Evolutionary conservation across 1,284 basidiomycete species (phyloP).

Genomic region (Wolfiporia cocos): DNA sequence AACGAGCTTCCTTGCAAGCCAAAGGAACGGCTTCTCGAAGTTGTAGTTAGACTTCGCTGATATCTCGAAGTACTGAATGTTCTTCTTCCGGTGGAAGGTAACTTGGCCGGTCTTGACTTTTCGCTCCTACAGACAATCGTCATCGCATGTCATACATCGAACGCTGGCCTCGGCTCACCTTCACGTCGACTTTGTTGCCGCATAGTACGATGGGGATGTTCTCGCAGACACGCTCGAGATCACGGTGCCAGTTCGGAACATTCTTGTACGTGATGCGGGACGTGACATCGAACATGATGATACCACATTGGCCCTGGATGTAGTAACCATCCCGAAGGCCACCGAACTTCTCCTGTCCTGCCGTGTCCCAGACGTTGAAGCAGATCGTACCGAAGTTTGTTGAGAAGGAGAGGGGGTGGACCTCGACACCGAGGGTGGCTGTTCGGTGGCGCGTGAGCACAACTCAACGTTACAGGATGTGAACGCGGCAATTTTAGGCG

Average conservation of each 20-base stretch:
- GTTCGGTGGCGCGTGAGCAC: slow-evolving; percentile 15
- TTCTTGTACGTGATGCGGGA: slow-evolving; percentile 99
- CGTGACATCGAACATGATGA: slow-evolving; percentile 99
- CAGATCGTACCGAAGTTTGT: slow-evolving; percentile 99
- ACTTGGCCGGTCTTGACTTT: slow-evolving; percentile 99
- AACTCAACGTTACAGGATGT: not conserved
- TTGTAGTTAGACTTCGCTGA: slow-evolving; percentile 99
- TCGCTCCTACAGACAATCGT: slow-evolving; percentile 67
- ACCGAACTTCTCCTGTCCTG: slow-evolving; percentile 99
- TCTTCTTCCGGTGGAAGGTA: slow-evolving; percentile 99
- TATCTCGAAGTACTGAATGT: slow-evolving; percentile 99
- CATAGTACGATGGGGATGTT: slow-evolving; percentile 99
- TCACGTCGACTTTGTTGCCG: slow-evolving; percentile 99
- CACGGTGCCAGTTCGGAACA: slow-evolving; percentile 99
- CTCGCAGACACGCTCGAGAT: slow-evolving; percentile 99
- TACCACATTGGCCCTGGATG: slow-evolving; percentile 99
- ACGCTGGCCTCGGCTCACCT: slow-evolving; percentile 57
- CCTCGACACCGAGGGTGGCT: slow-evolving; percentile 99
- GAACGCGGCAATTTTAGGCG: not conserved
- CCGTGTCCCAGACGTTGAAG: slow-evolving; percentile 99
- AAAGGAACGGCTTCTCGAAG: slow-evolving; percentile 99
- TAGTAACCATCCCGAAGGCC: slow-evolving; percentile 98
- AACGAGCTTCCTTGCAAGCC: slow-evolving; percentile 97
- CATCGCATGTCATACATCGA: too few species aligned
- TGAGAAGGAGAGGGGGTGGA: slow-evolving; percentile 93